phyloP scores from a whole-genome alignment of 306 rosid species.

The Bauhinia variegata region DNA sequence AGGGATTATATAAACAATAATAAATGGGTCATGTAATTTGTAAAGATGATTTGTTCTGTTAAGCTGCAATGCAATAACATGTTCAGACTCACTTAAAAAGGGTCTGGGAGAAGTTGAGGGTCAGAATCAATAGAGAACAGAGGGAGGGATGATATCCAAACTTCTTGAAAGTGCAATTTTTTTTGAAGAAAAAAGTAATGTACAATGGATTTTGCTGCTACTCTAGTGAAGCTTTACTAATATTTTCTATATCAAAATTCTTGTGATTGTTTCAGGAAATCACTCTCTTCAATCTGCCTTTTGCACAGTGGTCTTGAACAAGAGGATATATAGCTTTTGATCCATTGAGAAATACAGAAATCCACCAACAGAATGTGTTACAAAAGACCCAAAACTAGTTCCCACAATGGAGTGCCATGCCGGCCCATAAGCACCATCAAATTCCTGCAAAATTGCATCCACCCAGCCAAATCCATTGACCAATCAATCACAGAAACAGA shows the following conservation, averaged over 20 bases:
- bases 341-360: constrained; percentile 94
- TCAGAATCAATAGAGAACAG: constrained; percentile 1
- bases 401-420: constrained; percentile 99
- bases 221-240: constrained; percentile 28
- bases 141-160: background rate
- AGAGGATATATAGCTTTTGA: constrained; percentile 81
- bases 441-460: constrained; percentile 71
- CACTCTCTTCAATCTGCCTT: constrained; percentile 64
- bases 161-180: background rate
- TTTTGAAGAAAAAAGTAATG: constrained; percentile 37
- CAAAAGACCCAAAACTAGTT: constrained; percentile 94
- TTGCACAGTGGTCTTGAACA: constrained; percentile 90
- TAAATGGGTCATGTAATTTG: too few species aligned
- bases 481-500: constrained; percentile 39
- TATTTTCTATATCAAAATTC: constrained; percentile 38
- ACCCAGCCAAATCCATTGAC: constrained; percentile 48
- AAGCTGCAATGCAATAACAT: constrained; percentile 23
- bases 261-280: constrained; percentile 28
- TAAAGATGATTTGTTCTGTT: too few species aligned
- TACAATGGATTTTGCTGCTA: constrained; percentile 33
- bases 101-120: background rate
- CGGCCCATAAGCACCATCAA: constrained; percentile 94
- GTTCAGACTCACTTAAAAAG: background rate
- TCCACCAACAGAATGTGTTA: constrained; percentile 92
- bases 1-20: background rate